These are phyloP conservation scores for Cystobasidium slooffiae DNA, from an alignment of 1,284 basidiomycete genomes.

Conservation along the genomic window DNA sequence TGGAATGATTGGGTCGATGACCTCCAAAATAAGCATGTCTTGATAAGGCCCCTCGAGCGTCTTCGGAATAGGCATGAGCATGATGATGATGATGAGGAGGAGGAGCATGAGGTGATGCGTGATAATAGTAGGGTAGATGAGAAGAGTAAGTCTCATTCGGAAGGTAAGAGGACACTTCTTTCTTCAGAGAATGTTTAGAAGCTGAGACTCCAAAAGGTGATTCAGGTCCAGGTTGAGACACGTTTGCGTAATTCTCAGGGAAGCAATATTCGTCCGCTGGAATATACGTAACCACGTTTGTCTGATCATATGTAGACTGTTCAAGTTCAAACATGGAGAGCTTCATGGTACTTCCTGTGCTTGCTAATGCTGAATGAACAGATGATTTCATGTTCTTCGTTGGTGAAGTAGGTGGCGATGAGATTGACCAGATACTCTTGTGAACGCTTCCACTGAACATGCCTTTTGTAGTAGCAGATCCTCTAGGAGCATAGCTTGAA, in stretches of 20 bases:
- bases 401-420: constrained; percentile 12
- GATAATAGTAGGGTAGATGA: background rate
- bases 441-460: background rate
- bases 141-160: background rate
- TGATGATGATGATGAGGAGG: background rate
- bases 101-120: background rate
- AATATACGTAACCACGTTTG: too few species aligned
- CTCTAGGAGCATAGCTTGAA: too few species aligned
- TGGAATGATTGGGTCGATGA: background rate
- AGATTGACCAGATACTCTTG: constrained; percentile 20
- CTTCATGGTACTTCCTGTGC: too few species aligned
- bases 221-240: too few species aligned
- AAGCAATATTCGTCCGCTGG: too few species aligned
- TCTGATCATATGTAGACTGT: too few species aligned
- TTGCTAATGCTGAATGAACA: background rate
- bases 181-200: background rate
- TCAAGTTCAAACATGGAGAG: too few species aligned
- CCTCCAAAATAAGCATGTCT: background rate
- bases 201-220: background rate
- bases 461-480: too few species aligned
- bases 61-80: background rate
- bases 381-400: background rate
- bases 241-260: too few species aligned
- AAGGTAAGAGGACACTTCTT: background rate
- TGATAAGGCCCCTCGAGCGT: background rate